These are phyloP conservation scores for Coniosporium tulheliwenetii DNA, from an alignment of 2,329 filamentous ascomycete species.

Conservation along the genomic window DNA sequence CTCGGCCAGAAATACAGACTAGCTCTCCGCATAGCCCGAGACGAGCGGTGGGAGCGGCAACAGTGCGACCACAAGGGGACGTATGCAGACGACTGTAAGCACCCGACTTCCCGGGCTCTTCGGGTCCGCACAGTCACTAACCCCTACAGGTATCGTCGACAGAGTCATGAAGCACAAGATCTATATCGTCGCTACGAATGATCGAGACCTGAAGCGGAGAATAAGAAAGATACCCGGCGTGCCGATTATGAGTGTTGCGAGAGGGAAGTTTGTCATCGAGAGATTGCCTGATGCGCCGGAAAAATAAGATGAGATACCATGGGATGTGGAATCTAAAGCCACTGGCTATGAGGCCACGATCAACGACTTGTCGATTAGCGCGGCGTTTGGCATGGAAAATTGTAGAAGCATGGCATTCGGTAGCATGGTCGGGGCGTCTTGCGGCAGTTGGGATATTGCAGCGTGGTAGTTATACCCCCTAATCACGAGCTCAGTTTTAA, in stretches of 20 bases:
- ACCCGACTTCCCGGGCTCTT: neutral
- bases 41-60: conserved; percentile 74
- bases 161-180: conserved; percentile 29
- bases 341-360: too few relatives aligned
- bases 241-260: conserved; percentile 64
- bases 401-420: too few relatives aligned
- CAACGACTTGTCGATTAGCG: too few relatives aligned
- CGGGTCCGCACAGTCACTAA: neutral
- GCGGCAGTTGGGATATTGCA: too few relatives aligned
- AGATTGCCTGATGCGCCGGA: conserved; percentile 73
- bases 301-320: conserved; percentile 18
- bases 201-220: conserved; percentile 60
- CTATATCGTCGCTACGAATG: conserved; percentile 40
- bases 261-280: conserved; percentile 91
- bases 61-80: conserved; percentile 83
- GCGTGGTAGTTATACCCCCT: too few relatives aligned
- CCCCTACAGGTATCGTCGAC: conserved; percentile 14
- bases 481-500: too few relatives aligned
- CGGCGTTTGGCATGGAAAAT: too few relatives aligned
- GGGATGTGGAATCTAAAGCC: too few relatives aligned
- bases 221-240: conserved; percentile 70
- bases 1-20: conserved; percentile 79
- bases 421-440: too few relatives aligned
- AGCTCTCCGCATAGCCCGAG: conserved; percentile 69
- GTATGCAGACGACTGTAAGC: conserved; percentile 68